Conservation (phyloP, 257 asterid species). For the Capsicum pubescens region DNA sequence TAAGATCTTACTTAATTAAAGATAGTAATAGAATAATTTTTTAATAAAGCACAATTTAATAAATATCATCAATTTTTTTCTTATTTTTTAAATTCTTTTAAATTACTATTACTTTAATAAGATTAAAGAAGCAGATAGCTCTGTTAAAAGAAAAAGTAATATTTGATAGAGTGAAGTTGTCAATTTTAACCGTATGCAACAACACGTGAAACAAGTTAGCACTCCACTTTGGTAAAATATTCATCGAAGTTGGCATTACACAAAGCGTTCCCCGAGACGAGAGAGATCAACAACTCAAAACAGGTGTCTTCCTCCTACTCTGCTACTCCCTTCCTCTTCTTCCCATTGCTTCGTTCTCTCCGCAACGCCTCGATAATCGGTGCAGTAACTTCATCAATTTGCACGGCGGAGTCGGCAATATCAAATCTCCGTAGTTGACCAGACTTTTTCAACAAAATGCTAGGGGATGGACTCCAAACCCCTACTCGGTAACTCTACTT, state of each 20-base stretch:
- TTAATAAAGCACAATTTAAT: too few relatives aligned
- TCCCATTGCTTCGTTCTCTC: constrained; percentile 1
- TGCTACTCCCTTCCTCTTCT: constrained; percentile 18
- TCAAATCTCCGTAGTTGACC: not conserved
- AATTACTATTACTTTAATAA: too few relatives aligned
- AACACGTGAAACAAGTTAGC: not conserved
- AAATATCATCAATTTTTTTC: too few relatives aligned
- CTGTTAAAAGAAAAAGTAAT: too few relatives aligned
- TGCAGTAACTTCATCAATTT: not conserved
- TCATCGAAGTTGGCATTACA: not conserved
- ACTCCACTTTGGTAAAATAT: not conserved
- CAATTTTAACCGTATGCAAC: not conserved
- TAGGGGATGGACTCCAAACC: constrained; percentile 64
- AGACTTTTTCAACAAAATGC: constrained; percentile 44
- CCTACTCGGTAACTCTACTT: constrained; percentile 71
- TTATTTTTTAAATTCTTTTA: too few relatives aligned
- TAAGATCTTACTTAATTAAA: too few relatives aligned
- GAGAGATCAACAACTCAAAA: not conserved
- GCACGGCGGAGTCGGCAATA: not conserved
- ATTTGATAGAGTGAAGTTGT: too few relatives aligned
- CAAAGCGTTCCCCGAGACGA: not conserved
- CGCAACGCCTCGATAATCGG: not conserved
- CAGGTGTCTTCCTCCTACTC: constrained; percentile 14
- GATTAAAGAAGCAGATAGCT: too few relatives aligned
- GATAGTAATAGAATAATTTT: too few relatives aligned